phyloP scores from a whole-genome alignment of 2,329 filamentous ascomycete genomes.

The Trichoderma sp. region DNA sequence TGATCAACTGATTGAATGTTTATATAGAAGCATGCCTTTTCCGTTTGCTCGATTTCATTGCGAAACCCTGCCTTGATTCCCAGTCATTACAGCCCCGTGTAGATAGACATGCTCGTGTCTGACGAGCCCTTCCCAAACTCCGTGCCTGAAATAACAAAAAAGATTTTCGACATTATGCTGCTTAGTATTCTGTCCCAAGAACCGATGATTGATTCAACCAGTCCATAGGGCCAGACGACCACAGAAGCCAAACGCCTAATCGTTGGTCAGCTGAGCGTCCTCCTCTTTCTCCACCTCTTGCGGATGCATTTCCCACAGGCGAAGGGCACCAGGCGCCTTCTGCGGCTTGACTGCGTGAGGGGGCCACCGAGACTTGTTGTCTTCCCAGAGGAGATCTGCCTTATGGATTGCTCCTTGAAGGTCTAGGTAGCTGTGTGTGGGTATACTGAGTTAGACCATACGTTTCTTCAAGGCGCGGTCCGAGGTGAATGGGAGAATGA shows the following conservation, averaged over 20 bases:
- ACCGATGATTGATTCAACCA: background rate
- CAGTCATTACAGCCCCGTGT: slow-evolving; percentile 14
- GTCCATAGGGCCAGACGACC: slow-evolving; percentile 24
- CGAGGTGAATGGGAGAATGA: too few relatives aligned
- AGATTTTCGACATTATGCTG: background rate
- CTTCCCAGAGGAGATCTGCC: slow-evolving; percentile 42
- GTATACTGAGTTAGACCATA: slow-evolving; percentile 10
- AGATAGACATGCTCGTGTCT: slow-evolving; percentile 8
- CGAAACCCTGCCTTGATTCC: slow-evolving; percentile 2
- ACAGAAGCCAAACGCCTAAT: slow-evolving; percentile 39
- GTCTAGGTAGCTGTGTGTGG: slow-evolving; percentile 35
- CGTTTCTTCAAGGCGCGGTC: too few relatives aligned
- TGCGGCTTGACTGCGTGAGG: slow-evolving; percentile 35
- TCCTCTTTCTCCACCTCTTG: slow-evolving; percentile 42
- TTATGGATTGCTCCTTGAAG: slow-evolving; percentile 45
- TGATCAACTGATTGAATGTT: slow-evolving; percentile 30
- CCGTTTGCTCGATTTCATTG: background rate
- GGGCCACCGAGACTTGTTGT: slow-evolving; percentile 43
- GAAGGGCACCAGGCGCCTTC: slow-evolving; percentile 30
- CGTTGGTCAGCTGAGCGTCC: slow-evolving; percentile 44
- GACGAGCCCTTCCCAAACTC: slow-evolving; percentile 1
- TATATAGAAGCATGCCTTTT: slow-evolving; percentile 1
- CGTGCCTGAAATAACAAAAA: background rate
- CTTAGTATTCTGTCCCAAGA: background rate
- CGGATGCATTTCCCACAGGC: slow-evolving; percentile 43